phyloP scores from a whole-genome alignment of 1,139 yeast species.

The Suhomyces bribrorum region DNA sequence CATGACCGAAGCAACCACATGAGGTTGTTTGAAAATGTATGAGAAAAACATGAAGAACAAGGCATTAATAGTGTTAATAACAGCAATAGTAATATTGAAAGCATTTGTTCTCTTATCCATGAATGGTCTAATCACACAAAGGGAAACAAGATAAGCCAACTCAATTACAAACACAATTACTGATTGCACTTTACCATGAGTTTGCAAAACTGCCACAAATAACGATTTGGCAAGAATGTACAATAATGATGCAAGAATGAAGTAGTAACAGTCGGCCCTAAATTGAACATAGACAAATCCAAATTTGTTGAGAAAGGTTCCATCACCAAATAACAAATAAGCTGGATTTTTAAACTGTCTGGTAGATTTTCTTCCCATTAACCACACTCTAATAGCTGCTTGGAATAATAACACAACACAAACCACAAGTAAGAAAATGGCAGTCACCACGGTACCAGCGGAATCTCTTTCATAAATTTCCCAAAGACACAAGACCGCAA shows the following conservation, averaged over 20 bases:
- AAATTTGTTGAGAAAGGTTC: slow-evolving; percentile 75
- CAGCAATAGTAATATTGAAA: slow-evolving; percentile 82
- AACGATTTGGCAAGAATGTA: slow-evolving; percentile 76
- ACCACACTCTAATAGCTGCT: slow-evolving; percentile 71
- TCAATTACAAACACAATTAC: slow-evolving; percentile 76
- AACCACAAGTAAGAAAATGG: slow-evolving; percentile 63
- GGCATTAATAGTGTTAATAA: slow-evolving; percentile 78
- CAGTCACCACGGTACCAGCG: slow-evolving; percentile 77
- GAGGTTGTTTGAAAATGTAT: slow-evolving; percentile 79
- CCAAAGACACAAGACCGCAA: slow-evolving; percentile 83
- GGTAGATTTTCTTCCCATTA: slow-evolving; percentile 71
- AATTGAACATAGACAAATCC: slow-evolving; percentile 93
- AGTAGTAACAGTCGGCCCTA: slow-evolving; percentile 85
- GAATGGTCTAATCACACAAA: slow-evolving; percentile 79
- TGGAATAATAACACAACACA: slow-evolving; percentile 62
- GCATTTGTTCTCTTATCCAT: slow-evolving; percentile 94
- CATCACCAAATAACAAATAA: slow-evolving; percentile 83
- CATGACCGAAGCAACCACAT: slow-evolving; percentile 84
- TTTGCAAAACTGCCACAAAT: slow-evolving; percentile 84
- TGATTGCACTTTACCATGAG: slow-evolving; percentile 78
- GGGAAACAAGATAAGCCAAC: slow-evolving; percentile 58
- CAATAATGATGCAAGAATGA: slow-evolving; percentile 62
- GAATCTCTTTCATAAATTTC: slow-evolving; percentile 83
- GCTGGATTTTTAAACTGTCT: slow-evolving; percentile 87
- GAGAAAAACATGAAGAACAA: slow-evolving; percentile 88